Evolutionary conservation across 176 grass and related monocot species (phyloP), one percentile per base, ranked within the genome.

Genomic region (Zoysia japonica): DNA sequence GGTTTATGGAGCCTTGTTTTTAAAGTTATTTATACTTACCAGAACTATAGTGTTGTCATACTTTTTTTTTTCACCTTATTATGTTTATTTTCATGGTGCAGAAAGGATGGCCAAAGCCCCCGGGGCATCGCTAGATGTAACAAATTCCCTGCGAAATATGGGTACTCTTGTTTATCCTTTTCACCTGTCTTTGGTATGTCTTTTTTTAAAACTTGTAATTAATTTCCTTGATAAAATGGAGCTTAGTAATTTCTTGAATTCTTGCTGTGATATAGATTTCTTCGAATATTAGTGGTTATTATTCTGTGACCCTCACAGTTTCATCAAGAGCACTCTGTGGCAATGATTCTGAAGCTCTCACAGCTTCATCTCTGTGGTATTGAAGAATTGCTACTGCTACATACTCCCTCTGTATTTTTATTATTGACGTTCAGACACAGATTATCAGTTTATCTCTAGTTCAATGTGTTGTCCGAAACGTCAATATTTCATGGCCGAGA

Each of bases 91-190:
- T 64, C 2, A 38, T 78, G n/a, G 56, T 72, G 88, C 86, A 99
- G 92, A 99, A 99, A 77, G 78, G 72, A 38, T 88, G 92, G 90
- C 84, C 92, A 2, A 99, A 99, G 70, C 37, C 84, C 68, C 86
- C 90, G 12, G 84, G 90, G 36, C 72, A 88, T 36, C 92, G 96
- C 47, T 95, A 94, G 77, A 47, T 54, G 13, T 76, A 66, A 76
- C 17, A 43, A 39, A 73, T 72, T 76, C 66, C 51, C 5, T 46
- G 0, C 65, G 48, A 51, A 60, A 57, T 47, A 17, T 3, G 9
- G 56, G 57, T 56, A n/a, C 72, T 77, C 51, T 38, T 81, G 78
- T 52, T 81, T 81, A 72, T 78, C 16, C 9, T 80, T 60, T 52
- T n/a, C 10, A 49, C 54, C 74, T 4, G 15, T 6, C 37, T 43